These are phyloP conservation scores for Salix exigua DNA, from an alignment of 345 rosid species.

Conservation along the genomic window DNA sequence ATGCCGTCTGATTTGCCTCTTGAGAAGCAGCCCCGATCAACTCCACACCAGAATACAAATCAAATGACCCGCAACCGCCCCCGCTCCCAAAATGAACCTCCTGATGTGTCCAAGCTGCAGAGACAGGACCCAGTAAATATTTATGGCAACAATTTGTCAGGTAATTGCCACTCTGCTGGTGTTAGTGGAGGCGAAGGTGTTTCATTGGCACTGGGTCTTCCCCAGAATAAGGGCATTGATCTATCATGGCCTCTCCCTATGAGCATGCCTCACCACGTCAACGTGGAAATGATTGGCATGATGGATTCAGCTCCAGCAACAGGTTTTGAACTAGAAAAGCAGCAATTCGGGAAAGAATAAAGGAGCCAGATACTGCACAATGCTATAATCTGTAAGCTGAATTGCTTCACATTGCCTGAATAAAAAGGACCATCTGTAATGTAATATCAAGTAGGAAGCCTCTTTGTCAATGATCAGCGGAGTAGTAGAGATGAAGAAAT, in stretches of 20 bases:
- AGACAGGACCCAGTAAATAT: background rate
- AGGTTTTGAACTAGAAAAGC: background rate
- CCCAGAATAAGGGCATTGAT: slow-evolving; percentile 18
- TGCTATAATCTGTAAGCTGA: background rate
- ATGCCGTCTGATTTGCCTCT: slow-evolving; percentile 4
- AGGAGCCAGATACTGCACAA: no score
- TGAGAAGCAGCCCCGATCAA: background rate
- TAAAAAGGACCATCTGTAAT: background rate
- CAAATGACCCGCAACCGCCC: background rate
- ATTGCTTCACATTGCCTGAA: background rate
- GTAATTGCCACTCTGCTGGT: background rate
- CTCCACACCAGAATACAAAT: slow-evolving; percentile 14
- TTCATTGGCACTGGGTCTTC: slow-evolving; percentile 25
- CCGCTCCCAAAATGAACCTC: background rate
- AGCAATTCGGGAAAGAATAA: background rate
- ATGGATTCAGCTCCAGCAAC: background rate
- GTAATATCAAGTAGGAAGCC: background rate
- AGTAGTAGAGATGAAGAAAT: background rate
- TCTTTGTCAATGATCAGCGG: background rate
- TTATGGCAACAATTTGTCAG: slow-evolving; percentile 2
- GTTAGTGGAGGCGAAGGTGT: slow-evolving; percentile 13
- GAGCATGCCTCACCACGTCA: background rate
- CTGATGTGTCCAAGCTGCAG: background rate
- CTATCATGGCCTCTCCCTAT: slow-evolving; percentile 7
- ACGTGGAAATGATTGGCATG: slow-evolving; percentile 7